Conservation (phyloP, 345 rosid genomes). For the Arabidopsis arenosa region DNA sequence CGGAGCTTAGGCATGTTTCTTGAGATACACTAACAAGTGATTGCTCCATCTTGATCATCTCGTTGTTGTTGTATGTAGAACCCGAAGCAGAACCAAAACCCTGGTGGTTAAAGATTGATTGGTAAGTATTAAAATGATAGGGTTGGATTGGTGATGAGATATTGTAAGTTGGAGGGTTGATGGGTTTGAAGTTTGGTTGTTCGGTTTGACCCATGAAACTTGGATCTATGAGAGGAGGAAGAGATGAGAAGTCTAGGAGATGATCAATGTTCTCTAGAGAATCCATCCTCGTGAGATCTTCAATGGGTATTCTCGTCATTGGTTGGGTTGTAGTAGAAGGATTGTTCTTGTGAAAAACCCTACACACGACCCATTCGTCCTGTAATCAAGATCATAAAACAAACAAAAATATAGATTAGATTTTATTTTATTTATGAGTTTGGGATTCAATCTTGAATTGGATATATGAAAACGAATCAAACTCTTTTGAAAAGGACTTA, state of each 20-base stretch:
- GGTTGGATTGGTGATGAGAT: slow-evolving; percentile 35
- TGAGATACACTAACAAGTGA: slow-evolving; percentile 46
- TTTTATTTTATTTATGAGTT: not conserved
- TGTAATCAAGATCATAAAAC: slow-evolving; percentile 40
- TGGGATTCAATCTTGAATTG: slow-evolving; percentile 23
- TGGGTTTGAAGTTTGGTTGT: slow-evolving; percentile 39
- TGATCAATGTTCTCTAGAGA: slow-evolving; percentile 47
- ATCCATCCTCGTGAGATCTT: slow-evolving; percentile 44
- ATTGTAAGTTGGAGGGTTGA: slow-evolving; percentile 37
- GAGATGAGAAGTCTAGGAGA: slow-evolving; percentile 46
- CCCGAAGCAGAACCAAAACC: slow-evolving; percentile 32
- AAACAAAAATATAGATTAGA: slow-evolving; percentile 17
- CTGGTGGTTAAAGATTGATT: slow-evolving; percentile 36
- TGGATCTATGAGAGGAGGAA: slow-evolving; percentile 48
- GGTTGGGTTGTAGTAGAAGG: slow-evolving; percentile 39
- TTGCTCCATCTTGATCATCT: slow-evolving; percentile 46
- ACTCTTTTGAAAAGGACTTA: slow-evolving; percentile 33
- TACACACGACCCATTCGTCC: slow-evolving; percentile 98
- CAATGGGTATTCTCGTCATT: slow-evolving; percentile 41
- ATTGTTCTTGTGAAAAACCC: slow-evolving; percentile 88
- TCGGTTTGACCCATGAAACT: slow-evolving; percentile 34
- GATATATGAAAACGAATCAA: slow-evolving; percentile 26
- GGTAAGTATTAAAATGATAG: slow-evolving; percentile 33
- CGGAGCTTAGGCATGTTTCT: slow-evolving; percentile 48
- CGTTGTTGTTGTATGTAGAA: slow-evolving; percentile 29